Conservation (phyloP, 2,329 filamentous ascomycete species). For the Ilyonectria mors-panacis region DNA sequence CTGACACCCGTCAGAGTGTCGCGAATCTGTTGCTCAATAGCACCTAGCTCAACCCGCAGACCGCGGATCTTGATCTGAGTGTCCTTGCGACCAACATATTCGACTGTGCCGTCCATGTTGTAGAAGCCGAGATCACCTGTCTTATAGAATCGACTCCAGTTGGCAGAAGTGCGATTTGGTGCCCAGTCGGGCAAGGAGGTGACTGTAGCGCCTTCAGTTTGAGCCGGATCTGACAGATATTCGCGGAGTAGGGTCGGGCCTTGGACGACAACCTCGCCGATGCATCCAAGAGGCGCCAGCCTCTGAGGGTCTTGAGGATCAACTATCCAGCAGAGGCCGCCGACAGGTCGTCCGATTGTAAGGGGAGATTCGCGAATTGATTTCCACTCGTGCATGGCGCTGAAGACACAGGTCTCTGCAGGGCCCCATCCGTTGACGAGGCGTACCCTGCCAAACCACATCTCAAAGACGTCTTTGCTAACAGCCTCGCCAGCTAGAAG, state of each 20-base stretch:
- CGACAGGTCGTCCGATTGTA: conserved; percentile 24
- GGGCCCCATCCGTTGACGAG: conserved; percentile 19
- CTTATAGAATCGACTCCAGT: conserved; percentile 1
- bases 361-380: conserved; percentile 3
- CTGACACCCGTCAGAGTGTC: not conserved
- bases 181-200: not conserved
- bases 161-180: not conserved
- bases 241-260: conserved; percentile 61
- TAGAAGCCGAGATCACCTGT: conserved; percentile 8
- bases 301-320: conserved; percentile 16
- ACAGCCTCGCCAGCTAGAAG: conserved; percentile 28
- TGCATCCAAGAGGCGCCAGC: conserved; percentile 27
- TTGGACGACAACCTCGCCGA: conserved; percentile 36
- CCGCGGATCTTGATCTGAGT: conserved; percentile 51
- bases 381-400: conserved; percentile 9
- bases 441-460: conserved; percentile 19
- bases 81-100: conserved; percentile 41
- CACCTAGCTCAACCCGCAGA: conserved; percentile 47
- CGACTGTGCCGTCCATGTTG: conserved; percentile 4
- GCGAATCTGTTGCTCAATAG: conserved; percentile 1
- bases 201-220: not conserved
- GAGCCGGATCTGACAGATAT: conserved; percentile 57
- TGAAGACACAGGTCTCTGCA: conserved; percentile 23
- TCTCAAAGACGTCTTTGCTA: conserved; percentile 18
- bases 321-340: conserved; percentile 27